These are phyloP conservation scores for Rhizodiscina lignyota DNA, from an alignment of 495 filamentous ascomycete species.

Conservation along the genomic window DNA sequence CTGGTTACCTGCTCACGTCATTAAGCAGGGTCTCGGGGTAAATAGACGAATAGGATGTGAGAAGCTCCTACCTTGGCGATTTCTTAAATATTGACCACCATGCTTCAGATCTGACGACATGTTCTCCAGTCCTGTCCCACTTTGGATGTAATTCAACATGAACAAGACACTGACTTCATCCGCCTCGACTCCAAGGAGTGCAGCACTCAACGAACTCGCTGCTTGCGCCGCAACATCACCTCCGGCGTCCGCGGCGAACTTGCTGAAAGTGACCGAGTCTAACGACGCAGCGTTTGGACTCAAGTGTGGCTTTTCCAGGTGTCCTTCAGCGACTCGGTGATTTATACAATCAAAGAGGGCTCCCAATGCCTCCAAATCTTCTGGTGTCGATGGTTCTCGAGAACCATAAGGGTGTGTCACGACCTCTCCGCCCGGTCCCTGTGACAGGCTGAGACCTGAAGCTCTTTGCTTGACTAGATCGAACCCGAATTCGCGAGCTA, in stretches of 20 bases:
- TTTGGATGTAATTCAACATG: background rate
- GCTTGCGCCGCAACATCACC: background rate
- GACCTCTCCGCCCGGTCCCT: background rate
- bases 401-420: background rate
- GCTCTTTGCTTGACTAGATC: slow-evolving; percentile 30
- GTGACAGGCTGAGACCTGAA: slow-evolving; percentile 13
- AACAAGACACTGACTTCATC: background rate
- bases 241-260: background rate
- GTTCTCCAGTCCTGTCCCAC: background rate
- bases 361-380: background rate
- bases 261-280: background rate
- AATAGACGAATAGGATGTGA: background rate
- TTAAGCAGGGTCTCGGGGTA: background rate
- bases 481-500: slow-evolving; percentile 21
- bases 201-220: background rate
- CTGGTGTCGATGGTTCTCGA: background rate
- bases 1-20: slow-evolving; percentile 10
- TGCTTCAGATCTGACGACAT: background rate
- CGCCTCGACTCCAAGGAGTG: background rate
- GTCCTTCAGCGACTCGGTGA: background rate
- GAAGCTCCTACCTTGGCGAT: background rate
- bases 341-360: background rate
- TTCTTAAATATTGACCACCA: background rate
- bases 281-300: background rate
- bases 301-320: background rate